Base-by-base conservation (phyloP, 495 filamentous ascomycete genomes). In the Acidiella bohemica region DNA sequence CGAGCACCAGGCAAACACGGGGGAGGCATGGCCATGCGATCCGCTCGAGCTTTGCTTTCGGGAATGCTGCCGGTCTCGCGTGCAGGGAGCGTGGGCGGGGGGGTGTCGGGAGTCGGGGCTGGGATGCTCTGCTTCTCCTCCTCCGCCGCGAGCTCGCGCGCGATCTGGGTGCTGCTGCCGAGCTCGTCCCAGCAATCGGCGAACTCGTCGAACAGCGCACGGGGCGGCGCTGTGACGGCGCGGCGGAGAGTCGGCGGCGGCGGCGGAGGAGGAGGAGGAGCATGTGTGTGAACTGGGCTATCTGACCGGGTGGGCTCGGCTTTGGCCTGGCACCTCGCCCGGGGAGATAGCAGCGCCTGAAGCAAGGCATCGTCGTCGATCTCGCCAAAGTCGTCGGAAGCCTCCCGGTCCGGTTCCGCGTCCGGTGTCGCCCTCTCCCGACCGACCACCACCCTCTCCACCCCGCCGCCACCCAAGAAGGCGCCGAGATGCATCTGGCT, bases 91-190 rank as follows among this genome's bases (percentile, higher is more conserved):
- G 32, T 18, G 5, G 13, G 11, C 4, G 4, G 32, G 32, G 11
- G 12, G 2, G 32, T 10, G 12, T 10, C 5, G 16, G 4, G 12
- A 10, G 12, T 6, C 5, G 13, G 14, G 32, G 2, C 3, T 14
- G 19, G 8, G n/a, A 23, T 23, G 20, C 8, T 19, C 16, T 9
- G 33, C 14, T 36, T 20, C 33, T 33, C 7, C 7, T 7, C 8
- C 30, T 16, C 19, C 12, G 37, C 28, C 2, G 44, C 44, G 7
- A 60, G 41, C 28, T 61, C 56, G 17, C 56, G 42, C 4, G 54
- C 50, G 14, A 61, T 59, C 32, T 61, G 58, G 1, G 58, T 59
- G 20, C 44, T 50, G 38, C 54, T 61, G 7, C 37, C 56, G 4
- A 61, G 49, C 32, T 56, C 53, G 28, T 54, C 51, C 52, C 50